Evolutionary conservation across 805 yeast genomes (phyloP).

Genomic region (Metschnikowia aberdeeniae): DNA sequence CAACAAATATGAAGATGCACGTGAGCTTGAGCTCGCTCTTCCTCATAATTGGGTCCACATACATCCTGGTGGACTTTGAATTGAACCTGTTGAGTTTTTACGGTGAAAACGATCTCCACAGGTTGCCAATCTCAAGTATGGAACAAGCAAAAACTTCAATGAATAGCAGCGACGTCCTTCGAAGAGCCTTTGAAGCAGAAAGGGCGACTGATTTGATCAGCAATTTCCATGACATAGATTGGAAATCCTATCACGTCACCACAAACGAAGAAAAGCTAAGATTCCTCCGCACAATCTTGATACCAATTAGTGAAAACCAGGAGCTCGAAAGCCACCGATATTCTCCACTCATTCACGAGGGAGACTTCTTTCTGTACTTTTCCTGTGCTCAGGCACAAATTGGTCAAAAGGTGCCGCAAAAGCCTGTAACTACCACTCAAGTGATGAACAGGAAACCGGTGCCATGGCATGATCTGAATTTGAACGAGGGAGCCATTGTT

Average conservation of each 20-base stretch:
- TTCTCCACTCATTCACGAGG: constrained; percentile 6
- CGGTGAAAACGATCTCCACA: constrained; percentile 1
- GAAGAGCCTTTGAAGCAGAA: constrained; percentile 7
- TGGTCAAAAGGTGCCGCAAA: neutral
- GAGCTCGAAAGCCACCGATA: constrained; percentile 1
- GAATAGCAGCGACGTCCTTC: constrained; percentile 3
- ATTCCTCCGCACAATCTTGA: constrained; percentile 12
- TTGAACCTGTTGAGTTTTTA: constrained; percentile 4
- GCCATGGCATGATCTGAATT: neutral
- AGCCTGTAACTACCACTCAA: neutral
- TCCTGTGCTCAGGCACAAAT: constrained; percentile 4
- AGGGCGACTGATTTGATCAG: neutral
- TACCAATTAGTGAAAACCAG: constrained; percentile 4
- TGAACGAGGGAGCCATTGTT: constrained; percentile 5
- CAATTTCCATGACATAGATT: constrained; percentile 2
- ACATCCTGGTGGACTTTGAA: constrained; percentile 9
- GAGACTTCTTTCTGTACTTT: constrained; percentile 12
- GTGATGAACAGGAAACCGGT: neutral
- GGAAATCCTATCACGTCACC: constrained; percentile 4
- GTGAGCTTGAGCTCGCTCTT: constrained; percentile 7
- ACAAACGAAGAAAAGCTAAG: constrained; percentile 14
- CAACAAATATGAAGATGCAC: neutral
- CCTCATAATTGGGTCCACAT: constrained; percentile 5
- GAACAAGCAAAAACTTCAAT: constrained; percentile 1
- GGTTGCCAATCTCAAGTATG: constrained; percentile 4